A percentile compares a stretch with the other conserved stretches of the same genome.
These are phyloP conservation scores for Basidioascus undulatus DNA, from an alignment of 768 basidiomycete species.

Conservation along the genomic window DNA sequence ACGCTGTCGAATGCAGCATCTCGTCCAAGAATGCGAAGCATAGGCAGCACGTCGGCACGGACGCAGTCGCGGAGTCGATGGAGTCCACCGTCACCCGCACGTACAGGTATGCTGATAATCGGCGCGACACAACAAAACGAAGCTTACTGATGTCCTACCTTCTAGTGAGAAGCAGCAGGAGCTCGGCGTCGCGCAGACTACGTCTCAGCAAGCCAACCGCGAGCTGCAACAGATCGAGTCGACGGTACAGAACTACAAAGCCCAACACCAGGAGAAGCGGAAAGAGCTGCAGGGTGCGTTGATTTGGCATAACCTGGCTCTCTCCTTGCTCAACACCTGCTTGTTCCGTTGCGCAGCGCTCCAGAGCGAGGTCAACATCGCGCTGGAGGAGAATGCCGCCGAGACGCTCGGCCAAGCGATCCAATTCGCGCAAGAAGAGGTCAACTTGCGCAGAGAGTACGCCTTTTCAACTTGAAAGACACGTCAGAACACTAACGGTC, in stretches of 20 bases:
- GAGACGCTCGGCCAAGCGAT: conserved; percentile 17
- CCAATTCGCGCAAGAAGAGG: conserved; percentile 14
- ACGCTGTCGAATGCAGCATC: conserved; percentile 26
- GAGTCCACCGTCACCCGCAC: conserved; percentile 44
- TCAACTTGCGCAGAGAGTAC: conserved; percentile 13
- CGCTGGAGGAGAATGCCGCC: conserved; percentile 10
- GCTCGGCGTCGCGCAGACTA: conserved; percentile 24
- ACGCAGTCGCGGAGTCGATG: conserved; percentile 37
- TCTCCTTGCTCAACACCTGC: background rate
- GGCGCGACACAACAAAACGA: background rate
- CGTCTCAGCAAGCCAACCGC: conserved; percentile 28
- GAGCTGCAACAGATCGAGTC: conserved; percentile 40
- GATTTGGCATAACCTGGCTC: background rate
- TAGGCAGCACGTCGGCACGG: conserved; percentile 36
- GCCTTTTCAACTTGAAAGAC: background rate
- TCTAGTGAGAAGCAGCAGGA: conserved; percentile 45
- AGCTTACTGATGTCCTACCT: background rate
- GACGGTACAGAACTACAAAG: conserved; percentile 32
- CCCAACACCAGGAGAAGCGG: conserved; percentile 35
- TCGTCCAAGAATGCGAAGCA: conserved; percentile 36
- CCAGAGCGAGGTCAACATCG: conserved; percentile 27
- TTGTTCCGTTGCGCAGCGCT: conserved; percentile 19
- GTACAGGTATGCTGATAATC: conserved; percentile 25
- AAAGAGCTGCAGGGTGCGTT: conserved; percentile 37
- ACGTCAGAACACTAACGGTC: conserved; percentile 13